A percentile compares a stretch with the other conserved stretches of the same genome.
Evolutionary conservation across 2,329 filamentous ascomycete species (phyloP).

Genomic region (Fusarium pseudonygamai): DNA sequence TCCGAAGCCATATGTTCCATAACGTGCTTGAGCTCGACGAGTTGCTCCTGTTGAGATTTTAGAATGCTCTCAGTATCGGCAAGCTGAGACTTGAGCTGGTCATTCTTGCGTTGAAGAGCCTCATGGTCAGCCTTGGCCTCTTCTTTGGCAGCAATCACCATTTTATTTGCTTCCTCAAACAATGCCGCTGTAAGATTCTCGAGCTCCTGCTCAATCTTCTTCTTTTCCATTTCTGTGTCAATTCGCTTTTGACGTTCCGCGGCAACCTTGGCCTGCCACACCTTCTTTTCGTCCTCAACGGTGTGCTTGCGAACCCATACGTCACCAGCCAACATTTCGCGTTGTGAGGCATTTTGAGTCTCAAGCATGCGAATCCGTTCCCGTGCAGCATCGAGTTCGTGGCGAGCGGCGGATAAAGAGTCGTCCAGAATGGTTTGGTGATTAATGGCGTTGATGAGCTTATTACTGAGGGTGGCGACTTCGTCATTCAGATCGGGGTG

Average conservation of each 20-base stretch:
- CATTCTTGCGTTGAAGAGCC: constrained; percentile 81
- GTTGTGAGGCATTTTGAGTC: constrained; percentile 69
- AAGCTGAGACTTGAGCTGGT: constrained; percentile 85
- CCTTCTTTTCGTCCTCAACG: constrained; percentile 76
- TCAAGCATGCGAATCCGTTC: constrained; percentile 76
- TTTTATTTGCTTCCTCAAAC: constrained; percentile 99
- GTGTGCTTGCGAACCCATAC: constrained; percentile 79
- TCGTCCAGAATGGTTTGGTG: constrained; percentile 94
- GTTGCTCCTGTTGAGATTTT: constrained; percentile 90
- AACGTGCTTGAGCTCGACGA: constrained; percentile 88
- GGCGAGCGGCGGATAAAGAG: constrained; percentile 80
- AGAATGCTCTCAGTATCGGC: constrained; percentile 87
- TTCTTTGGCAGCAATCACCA: constrained; percentile 90
- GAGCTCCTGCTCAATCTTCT: constrained; percentile 89
- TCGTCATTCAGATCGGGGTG: constrained; percentile 73
- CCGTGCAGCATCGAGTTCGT: constrained; percentile 80
- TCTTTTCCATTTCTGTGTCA: constrained; percentile 80
- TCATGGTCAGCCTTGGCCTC: constrained; percentile 89
- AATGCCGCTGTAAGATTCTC: constrained; percentile 89
- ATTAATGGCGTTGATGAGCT: constrained; percentile 97
- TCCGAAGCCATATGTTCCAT: constrained; percentile 87
- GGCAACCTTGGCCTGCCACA: constrained; percentile 65
- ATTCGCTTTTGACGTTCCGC: constrained; percentile 73
- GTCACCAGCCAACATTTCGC: constrained; percentile 77
- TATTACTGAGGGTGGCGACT: constrained; percentile 90